Percentiles rank a stretch among this genome's conserved stretches.
phyloP scores from a whole-genome alignment of 2,329 filamentous ascomycete species.

The Berkeleyomyces basicola region DNA sequence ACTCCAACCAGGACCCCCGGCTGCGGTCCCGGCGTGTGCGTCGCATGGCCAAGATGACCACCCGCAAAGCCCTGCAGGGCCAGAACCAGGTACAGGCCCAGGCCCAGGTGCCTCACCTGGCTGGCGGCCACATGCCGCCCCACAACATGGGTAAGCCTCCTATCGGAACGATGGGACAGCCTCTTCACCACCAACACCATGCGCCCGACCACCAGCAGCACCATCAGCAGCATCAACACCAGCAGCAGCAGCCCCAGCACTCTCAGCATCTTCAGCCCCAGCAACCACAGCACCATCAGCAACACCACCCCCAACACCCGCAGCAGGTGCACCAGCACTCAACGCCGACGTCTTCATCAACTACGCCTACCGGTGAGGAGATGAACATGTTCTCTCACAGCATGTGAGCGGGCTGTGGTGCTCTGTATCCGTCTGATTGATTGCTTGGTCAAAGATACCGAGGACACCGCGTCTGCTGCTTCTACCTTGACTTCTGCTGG shows the following conservation, averaged over 20 bases:
- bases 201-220: conserved; percentile 45
- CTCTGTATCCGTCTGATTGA: not conserved
- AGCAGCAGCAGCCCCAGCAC: conserved; percentile 6
- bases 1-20: conserved; percentile 92
- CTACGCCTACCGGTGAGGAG: conserved; percentile 44
- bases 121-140: conserved; percentile 39
- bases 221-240: conserved; percentile 10
- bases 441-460: too few species aligned
- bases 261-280: not conserved
- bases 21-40: conserved; percentile 81
- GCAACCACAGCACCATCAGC: conserved; percentile 23
- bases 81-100: conserved; percentile 33
- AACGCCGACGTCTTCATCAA: conserved; percentile 8
- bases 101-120: conserved; percentile 25
- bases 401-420: conserved; percentile 47
- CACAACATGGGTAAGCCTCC: conserved; percentile 49
- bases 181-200: conserved; percentile 51
- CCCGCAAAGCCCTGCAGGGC: conserved; percentile 53
- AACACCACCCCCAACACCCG: conserved; percentile 10
- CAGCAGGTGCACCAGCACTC: conserved; percentile 10
- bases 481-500: not conserved
- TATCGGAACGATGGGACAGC: conserved; percentile 47
- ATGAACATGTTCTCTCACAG: conserved; percentile 91
- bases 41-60: conserved; percentile 91
- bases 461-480: too few species aligned